These are phyloP conservation scores for Clitopilus hobsonii DNA, from an alignment of 768 basidiomycete species.

Conservation along the genomic window DNA sequence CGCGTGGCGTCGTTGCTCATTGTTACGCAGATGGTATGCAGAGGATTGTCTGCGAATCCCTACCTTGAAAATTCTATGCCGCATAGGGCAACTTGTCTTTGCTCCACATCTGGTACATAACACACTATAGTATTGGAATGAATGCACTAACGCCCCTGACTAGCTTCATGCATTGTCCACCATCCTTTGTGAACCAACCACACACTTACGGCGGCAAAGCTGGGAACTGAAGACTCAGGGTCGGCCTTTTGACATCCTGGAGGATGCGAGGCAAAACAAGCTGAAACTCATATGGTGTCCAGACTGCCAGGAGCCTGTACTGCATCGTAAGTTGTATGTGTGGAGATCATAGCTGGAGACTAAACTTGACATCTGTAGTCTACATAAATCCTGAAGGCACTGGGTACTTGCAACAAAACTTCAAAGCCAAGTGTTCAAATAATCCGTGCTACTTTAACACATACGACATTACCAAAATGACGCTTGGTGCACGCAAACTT, in stretches of 20 bases:
- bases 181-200: not conserved
- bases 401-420: slow-evolving; percentile 36
- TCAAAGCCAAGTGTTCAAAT: slow-evolving; percentile 23
- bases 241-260: slow-evolving; percentile 9
- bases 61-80: slow-evolving; percentile 7
- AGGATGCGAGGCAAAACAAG: slow-evolving; percentile 3
- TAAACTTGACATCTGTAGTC: slow-evolving; percentile 18
- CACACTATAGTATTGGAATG: not conserved
- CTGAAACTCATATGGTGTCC: slow-evolving; percentile 16
- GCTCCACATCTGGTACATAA: not conserved
- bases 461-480: slow-evolving; percentile 29
- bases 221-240: slow-evolving; percentile 6
- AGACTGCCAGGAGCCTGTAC: slow-evolving; percentile 8
- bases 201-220: not conserved
- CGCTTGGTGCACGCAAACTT: slow-evolving; percentile 36
- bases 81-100: slow-evolving; percentile 6
- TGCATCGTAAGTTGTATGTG: slow-evolving; percentile 11
- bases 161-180: not conserved
- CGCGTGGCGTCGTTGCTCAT: not conserved
- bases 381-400: slow-evolving; percentile 28
- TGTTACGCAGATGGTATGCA: slow-evolving; percentile 11
- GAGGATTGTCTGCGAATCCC: slow-evolving; percentile 16
- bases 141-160: not conserved
- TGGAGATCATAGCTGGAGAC: not conserved
- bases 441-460: slow-evolving; percentile 22